Conservation (phyloP, 1,139 yeast genomes). For the Geotrichum candidum region DNA sequence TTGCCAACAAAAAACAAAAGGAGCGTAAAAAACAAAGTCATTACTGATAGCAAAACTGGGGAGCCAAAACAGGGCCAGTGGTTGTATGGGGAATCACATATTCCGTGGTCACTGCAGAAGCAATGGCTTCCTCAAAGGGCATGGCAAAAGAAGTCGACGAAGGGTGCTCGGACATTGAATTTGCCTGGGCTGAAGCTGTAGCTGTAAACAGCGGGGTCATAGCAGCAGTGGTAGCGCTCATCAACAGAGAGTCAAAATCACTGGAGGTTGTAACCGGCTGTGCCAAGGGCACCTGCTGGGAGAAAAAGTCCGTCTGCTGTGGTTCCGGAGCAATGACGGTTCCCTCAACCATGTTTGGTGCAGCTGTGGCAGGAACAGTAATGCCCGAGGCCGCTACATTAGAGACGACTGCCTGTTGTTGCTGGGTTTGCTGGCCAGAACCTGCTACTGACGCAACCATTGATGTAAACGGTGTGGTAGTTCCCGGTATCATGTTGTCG, state of each 20-base stretch:
- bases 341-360: background rate
- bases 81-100: background rate
- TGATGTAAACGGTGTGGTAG: background rate
- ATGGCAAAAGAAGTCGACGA: background rate
- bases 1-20: background rate
- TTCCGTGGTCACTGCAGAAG: background rate
- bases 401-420: background rate
- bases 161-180: background rate
- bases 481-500: background rate
- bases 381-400: background rate
- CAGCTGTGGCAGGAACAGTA: background rate
- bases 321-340: background rate
- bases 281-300: background rate
- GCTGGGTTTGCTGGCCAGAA: background rate
- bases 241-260: background rate
- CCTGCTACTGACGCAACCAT: background rate
- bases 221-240: background rate
- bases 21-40: background rate
- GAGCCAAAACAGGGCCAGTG: background rate
- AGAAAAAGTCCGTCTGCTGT: background rate
- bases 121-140: background rate
- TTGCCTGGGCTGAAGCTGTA: background rate
- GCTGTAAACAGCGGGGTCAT: background rate
- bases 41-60: background rate
- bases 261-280: background rate